A percentile compares a stretch with the other conserved stretches of the same genome.
Evolutionary conservation across 768 basidiomycete species (phyloP).

Genomic region (Lyophyllum semitale): DNA sequence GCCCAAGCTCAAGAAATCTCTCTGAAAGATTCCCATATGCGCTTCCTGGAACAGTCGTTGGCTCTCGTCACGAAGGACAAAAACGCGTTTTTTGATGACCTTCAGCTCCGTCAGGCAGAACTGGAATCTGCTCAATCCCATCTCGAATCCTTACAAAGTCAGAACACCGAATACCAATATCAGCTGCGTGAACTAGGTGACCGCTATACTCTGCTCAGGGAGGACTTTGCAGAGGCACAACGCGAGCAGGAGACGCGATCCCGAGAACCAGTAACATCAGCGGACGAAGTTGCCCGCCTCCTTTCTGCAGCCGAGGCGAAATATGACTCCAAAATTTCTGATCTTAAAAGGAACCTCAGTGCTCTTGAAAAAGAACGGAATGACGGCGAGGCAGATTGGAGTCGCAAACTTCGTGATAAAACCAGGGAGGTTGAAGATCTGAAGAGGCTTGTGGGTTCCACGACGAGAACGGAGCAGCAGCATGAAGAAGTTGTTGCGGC

Average conservation of each 20-base stretch:
- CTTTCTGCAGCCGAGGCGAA: slow-evolving; percentile 74
- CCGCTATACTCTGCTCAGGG: slow-evolving; percentile 66
- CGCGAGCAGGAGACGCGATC: slow-evolving; percentile 55
- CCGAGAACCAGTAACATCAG: slow-evolving; percentile 46
- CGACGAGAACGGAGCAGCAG: slow-evolving; percentile 60
- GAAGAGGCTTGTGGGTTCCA: slow-evolving; percentile 56
- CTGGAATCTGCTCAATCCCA: slow-evolving; percentile 80
- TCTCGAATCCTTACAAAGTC: slow-evolving; percentile 72
- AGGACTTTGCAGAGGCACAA: slow-evolving; percentile 67
- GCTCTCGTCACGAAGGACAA: slow-evolving; percentile 74
- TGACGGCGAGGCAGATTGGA: slow-evolving; percentile 90
- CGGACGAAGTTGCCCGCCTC: slow-evolving; percentile 72
- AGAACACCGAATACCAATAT: slow-evolving; percentile 83
- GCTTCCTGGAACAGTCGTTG: slow-evolving; percentile 70
- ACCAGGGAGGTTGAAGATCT: slow-evolving; percentile 76
- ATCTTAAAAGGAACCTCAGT: slow-evolving; percentile 64
- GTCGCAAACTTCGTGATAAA: slow-evolving; percentile 78
- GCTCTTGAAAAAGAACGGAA: slow-evolving; percentile 80
- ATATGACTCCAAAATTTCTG: slow-evolving; percentile 75
- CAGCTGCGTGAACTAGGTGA: slow-evolving; percentile 83
- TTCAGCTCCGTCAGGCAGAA: slow-evolving; percentile 89
- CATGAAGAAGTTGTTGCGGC: slow-evolving; percentile 52
- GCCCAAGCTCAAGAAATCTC: slow-evolving; percentile 69
- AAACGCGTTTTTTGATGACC: slow-evolving; percentile 78
- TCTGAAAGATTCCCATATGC: slow-evolving; percentile 60